Conservation (phyloP, 2,329 filamentous ascomycete species). For the Verticillium klebahnii region DNA sequence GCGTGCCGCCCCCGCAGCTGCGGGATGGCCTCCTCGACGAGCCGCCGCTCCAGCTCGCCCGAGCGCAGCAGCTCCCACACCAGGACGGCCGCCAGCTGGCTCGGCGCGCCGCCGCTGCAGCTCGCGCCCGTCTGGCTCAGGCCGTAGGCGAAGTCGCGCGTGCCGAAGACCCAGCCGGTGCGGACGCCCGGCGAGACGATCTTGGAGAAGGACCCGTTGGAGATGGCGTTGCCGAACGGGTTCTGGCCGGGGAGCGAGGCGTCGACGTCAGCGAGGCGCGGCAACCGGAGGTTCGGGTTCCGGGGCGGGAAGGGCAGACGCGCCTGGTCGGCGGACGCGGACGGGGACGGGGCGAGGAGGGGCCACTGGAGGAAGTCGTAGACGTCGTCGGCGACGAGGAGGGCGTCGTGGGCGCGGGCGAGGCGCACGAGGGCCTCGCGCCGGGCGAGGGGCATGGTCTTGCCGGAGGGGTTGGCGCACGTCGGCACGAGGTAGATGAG, state of each 20-base stretch:
- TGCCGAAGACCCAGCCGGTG: conserved; percentile 84
- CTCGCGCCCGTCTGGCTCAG: conserved; percentile 49
- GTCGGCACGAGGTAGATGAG: conserved; percentile 86
- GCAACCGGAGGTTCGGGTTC: conserved; percentile 50
- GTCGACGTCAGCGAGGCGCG: conserved; percentile 77
- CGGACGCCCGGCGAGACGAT: conserved; percentile 75
- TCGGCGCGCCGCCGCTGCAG: conserved; percentile 53
- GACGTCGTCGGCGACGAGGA: conserved; percentile 87
- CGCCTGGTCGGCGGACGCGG: conserved; percentile 5
- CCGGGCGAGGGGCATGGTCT: conserved; percentile 68
- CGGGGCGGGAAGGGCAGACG: conserved; percentile 22
- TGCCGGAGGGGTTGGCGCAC: conserved; percentile 83
- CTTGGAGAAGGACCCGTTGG: conserved; percentile 90
- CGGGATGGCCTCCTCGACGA: conserved; percentile 37
- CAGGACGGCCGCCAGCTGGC: conserved; percentile 48
- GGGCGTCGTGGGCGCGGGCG: conserved; percentile 72
- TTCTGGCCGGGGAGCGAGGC: conserved; percentile 39
- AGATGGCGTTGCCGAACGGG: conserved; percentile 72
- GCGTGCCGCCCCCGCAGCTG: conserved; percentile 39
- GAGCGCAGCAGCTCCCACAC: conserved; percentile 41
- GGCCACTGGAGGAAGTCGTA: conserved; percentile 91
- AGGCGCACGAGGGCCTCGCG: conserved; percentile 68
- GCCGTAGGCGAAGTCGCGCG: conserved; percentile 46
- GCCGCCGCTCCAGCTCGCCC: conserved; percentile 38
- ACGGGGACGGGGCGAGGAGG: conserved; percentile 18